phyloP scores from a whole-genome alignment of 495 filamentous ascomycete genomes.

The Chaetomium fimeti region DNA sequence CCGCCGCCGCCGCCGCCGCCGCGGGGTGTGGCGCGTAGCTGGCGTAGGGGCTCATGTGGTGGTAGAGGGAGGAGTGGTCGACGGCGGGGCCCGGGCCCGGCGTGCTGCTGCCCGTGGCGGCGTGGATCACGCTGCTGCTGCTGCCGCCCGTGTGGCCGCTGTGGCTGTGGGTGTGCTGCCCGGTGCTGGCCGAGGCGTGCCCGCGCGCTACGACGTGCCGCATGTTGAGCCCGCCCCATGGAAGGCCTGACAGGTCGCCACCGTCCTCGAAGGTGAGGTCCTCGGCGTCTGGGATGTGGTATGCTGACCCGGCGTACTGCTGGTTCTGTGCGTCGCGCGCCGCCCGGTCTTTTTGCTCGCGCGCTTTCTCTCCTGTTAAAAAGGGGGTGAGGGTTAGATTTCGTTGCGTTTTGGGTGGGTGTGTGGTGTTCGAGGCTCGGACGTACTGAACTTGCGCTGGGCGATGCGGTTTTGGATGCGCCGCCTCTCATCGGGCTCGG shows the following conservation, averaged over 20 bases:
- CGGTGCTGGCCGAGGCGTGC: conserved; percentile 44
- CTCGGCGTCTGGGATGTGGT: conserved; percentile 52
- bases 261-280: conserved; percentile 46
- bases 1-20: too few species aligned
- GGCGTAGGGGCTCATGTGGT: conserved; percentile 19
- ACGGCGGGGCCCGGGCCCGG: background rate
- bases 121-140: conserved; percentile 1
- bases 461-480: conserved; percentile 62
- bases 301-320: conserved; percentile 54
- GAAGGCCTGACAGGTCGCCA: conserved; percentile 56
- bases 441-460: conserved; percentile 60
- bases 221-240: conserved; percentile 63
- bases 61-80: conserved; percentile 4
- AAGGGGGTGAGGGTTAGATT: too few species aligned
- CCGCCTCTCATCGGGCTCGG: conserved; percentile 58
- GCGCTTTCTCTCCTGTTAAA: conserved; percentile 56
- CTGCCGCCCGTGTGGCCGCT: conserved; percentile 12
- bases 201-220: conserved; percentile 54
- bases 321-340: conserved; percentile 58
- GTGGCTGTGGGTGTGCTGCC: conserved; percentile 17
- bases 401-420: too few species aligned
- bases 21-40: conserved; percentile 4
- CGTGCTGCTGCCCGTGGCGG: background rate
- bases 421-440: conserved; percentile 16
- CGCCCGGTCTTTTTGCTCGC: conserved; percentile 56